These are phyloP conservation scores for Tuber brumale DNA, from an alignment of 495 filamentous ascomycete genomes.

Conservation along the genomic window DNA sequence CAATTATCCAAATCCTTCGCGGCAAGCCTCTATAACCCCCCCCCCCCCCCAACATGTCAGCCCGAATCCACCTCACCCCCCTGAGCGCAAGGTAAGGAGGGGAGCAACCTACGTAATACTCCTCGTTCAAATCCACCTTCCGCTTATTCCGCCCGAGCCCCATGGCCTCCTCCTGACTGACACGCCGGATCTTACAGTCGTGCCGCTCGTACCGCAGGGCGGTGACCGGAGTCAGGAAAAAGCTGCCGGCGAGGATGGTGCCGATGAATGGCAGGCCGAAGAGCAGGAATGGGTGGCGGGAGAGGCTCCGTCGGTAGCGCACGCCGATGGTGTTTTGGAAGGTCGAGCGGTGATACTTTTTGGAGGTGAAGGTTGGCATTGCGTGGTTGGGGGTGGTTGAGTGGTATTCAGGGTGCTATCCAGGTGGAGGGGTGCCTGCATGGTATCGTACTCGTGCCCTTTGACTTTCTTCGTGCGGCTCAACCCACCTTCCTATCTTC, in stretches of 20 bases:
- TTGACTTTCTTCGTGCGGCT: neutral
- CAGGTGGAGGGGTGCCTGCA: too few species aligned
- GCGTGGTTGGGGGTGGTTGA: constrained; percentile 16
- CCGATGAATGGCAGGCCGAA: constrained; percentile 93
- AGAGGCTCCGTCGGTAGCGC: constrained; percentile 63
- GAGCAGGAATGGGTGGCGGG: constrained; percentile 72
- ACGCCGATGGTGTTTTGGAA: constrained; percentile 61
- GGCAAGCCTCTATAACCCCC: constrained; percentile 61
- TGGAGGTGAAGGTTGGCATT: constrained; percentile 69
- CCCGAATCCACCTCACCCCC: neutral
- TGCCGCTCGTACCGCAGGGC: constrained; percentile 88
- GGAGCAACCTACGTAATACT: constrained; percentile 77
- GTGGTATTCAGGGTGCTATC: neutral
- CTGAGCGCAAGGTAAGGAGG: neutral
- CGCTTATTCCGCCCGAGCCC: constrained; percentile 65
- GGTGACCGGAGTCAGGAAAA: constrained; percentile 87
- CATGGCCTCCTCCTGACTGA: constrained; percentile 77
- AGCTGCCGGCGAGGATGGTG: constrained; percentile 89
- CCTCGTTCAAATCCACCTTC: constrained; percentile 73
- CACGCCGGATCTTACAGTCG: constrained; percentile 73
- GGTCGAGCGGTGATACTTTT: constrained; percentile 60
- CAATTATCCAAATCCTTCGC: constrained; percentile 90
- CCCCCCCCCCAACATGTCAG: constrained; percentile 4
- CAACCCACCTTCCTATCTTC: neutral
- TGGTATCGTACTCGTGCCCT: neutral